Conservation (phyloP, 768 basidiomycete genomes). For the Wakefieldia striispora region DNA sequence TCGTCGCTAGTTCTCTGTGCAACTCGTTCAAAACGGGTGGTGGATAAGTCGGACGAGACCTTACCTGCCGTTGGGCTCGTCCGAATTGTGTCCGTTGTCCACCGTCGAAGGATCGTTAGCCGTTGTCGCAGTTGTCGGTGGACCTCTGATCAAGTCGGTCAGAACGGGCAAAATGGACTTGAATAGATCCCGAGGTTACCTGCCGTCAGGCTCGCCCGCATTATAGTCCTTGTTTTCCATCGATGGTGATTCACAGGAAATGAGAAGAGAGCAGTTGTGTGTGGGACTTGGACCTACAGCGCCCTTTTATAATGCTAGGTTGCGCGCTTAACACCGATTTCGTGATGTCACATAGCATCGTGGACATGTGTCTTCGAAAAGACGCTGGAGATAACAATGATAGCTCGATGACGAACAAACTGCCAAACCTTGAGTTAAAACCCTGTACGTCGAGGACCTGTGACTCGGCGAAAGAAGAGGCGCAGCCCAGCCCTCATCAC, state of each 20-base stretch:
- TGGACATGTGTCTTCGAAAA: neutral
- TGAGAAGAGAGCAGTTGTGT: neutral
- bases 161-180: too few species aligned
- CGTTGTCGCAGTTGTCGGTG: too few species aligned
- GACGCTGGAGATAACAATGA: slow-evolving; percentile 18
- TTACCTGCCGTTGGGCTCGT: too few species aligned
- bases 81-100: too few species aligned
- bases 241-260: too few species aligned
- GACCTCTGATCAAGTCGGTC: too few species aligned
- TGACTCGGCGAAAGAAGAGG: neutral
- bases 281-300: neutral
- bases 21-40: neutral
- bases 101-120: too few species aligned
- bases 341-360: neutral
- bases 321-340: neutral
- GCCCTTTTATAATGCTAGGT: slow-evolving; percentile 20
- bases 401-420: neutral
- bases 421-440: neutral
- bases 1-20: neutral
- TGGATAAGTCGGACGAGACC: neutral
- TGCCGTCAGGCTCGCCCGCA: neutral
- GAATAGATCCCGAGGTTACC: too few species aligned
- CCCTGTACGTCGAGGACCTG: neutral
- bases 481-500: neutral
- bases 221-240: neutral